Evolutionary conservation across 2,329 filamentous ascomycete species (phyloP), one percentile per base, ranked within the genome.

Genomic region (Lachnellula hyalina): DNA sequence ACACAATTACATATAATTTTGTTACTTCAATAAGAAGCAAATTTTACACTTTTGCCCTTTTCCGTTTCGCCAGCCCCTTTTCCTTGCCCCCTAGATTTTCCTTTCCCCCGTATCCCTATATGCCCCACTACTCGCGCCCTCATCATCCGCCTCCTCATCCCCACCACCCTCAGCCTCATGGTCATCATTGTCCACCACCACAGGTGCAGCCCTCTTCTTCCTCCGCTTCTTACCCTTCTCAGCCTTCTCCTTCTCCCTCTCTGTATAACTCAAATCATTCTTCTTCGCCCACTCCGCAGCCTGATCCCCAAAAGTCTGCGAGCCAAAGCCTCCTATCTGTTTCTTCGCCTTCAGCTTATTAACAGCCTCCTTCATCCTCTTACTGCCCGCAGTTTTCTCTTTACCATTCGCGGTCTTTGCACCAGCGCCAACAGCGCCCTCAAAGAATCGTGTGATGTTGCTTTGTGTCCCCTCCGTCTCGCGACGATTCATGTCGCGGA

Each of bases 401-500:
- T 87, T 79, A 0, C 78, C 88, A 73, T 90, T 92, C 0, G 80
- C 47, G 82, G 58, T 85, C 81, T 46, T 53, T 12, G 50, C 38
- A 75, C 80, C 12, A 67, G 79, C 79, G 0, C 89, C 89, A 0
- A 90, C 85, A 4, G 75, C 73, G 0, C 93, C 93, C 12, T 84
- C 82, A 69, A 97, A 96, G 71, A 86, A 99, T 23, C 85, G 79
- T n/a, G 94, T 99, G 61, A 99, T 96, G 64, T 99, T 99, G 55
- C 85, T 86, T 75, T 99, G 94, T 17, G 93, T 97, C 6, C 94
- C 94, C 73, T 97, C 94, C 28, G 84, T 79, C 61, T 90, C 88
- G 40, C 94, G 80, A 4, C 84, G 82, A 69, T 97, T 97, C 89
- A 99, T 96, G 67, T 99, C 94, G 54, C 86, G 81, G 60, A 99